A percentile compares a stretch with the other conserved stretches of the same genome.
Evolutionary conservation across 129 eudicot species (phyloP).

Genomic region (Centaurea solstitialis): DNA sequence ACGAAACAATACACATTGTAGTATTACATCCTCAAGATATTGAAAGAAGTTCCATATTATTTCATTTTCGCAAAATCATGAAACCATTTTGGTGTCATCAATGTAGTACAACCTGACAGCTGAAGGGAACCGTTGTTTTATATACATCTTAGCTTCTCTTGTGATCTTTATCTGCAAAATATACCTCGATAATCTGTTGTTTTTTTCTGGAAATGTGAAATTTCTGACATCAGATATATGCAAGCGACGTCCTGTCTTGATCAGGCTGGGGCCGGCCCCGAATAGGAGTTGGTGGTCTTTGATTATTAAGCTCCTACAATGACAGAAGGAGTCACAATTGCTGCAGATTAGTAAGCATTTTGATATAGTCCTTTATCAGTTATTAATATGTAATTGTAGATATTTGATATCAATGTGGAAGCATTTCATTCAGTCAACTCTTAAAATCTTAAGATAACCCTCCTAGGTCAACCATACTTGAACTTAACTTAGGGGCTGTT

Average conservation of each 20-base stretch:
- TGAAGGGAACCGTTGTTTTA: background rate
- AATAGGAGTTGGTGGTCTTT: slow-evolving; percentile 96
- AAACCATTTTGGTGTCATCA: background rate
- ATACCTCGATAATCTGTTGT: background rate
- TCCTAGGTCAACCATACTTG: background rate
- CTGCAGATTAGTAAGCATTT: background rate
- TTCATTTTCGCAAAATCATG: background rate
- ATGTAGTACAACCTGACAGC: slow-evolving; percentile 3
- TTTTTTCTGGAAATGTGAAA: background rate
- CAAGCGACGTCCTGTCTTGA: slow-evolving; percentile 80
- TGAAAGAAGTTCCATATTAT: background rate
- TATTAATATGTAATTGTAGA: background rate
- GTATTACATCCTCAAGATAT: background rate
- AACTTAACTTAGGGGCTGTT: no score
- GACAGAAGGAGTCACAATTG: background rate
- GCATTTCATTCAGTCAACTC: background rate
- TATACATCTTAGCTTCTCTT: slow-evolving; percentile 4
- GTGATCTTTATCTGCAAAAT: slow-evolving; percentile 15
- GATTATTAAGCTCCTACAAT: slow-evolving; percentile 87
- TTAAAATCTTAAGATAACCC: background rate
- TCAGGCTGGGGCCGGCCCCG: slow-evolving; percentile 94
- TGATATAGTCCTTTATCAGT: background rate
- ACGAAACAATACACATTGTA: background rate
- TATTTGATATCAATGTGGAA: background rate
- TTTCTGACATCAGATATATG: slow-evolving; percentile 55